A percentile compares a stretch with the other conserved stretches of the same genome.
These are phyloP conservation scores for Triticum urartu DNA, from an alignment of 176 grass and related monocot species.

Conservation along the genomic window DNA sequence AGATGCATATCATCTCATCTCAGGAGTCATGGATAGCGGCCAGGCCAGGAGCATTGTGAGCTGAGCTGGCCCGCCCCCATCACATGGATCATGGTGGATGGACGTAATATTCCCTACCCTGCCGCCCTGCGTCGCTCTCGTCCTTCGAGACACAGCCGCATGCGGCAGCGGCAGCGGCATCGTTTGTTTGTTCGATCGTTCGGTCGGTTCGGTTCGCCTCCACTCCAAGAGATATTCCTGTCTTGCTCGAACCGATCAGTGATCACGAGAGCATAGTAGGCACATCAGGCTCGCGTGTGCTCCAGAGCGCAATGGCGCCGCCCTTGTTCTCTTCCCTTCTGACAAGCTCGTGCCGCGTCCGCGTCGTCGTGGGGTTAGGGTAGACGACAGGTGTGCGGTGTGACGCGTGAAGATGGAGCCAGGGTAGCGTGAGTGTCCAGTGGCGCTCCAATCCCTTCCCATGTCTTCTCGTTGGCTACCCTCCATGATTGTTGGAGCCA, in stretches of 20 bases:
- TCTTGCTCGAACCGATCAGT: constrained; percentile 23
- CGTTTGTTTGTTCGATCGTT: background rate
- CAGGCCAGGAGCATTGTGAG: constrained; percentile 9
- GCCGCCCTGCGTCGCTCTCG: background rate
- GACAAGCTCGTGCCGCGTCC: constrained; percentile 14
- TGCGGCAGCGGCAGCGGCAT: background rate
- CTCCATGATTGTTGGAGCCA: constrained; percentile 48
- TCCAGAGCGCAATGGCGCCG: constrained; percentile 20
- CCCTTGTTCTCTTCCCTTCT: background rate
- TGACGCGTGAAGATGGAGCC: constrained; percentile 15
- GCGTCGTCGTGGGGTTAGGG: background rate
- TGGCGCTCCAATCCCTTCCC: background rate
- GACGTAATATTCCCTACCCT: constrained; percentile 34
- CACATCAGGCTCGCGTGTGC: background rate
- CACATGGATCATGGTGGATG: constrained; percentile 22
- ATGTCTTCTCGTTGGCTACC: constrained; percentile 33
- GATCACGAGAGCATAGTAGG: constrained; percentile 50
- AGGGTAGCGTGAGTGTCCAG: constrained; percentile 38
- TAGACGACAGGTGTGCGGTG: constrained; percentile 1
- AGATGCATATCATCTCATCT: background rate
- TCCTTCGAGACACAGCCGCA: constrained; percentile 1
- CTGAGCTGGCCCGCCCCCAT: constrained; percentile 15
- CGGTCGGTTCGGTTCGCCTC: background rate
- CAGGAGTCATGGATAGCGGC: background rate
- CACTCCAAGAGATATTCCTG: constrained; percentile 4